These are phyloP conservation scores for Herpetomonas samuelpessoai DNA, from an alignment of 208 protist genomes.

Conservation along the genomic window DNA sequence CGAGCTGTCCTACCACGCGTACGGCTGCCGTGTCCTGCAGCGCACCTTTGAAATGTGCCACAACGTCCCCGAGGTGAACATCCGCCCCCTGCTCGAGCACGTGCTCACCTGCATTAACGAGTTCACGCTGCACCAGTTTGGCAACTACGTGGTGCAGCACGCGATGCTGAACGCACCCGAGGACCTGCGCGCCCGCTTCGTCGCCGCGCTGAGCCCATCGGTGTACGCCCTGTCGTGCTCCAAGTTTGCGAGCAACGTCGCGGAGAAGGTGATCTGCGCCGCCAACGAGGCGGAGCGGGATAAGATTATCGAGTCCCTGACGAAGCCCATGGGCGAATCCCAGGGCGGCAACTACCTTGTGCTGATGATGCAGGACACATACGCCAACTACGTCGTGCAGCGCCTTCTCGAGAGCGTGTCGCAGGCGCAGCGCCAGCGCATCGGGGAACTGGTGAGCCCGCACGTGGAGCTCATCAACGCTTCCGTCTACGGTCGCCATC, in stretches of 20 bases:
- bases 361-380: conserved; percentile 96
- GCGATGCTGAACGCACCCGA: conserved; percentile 91
- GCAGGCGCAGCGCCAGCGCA: conserved; percentile 39
- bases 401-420: conserved; percentile 89
- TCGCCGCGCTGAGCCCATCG: conserved; percentile 64
- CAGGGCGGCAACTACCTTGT: conserved; percentile 76
- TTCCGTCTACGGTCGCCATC: conserved; percentile 69
- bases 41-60: conserved; percentile 89
- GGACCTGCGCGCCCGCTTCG: conserved; percentile 75
- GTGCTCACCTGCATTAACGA: conserved; percentile 76
- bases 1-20: conserved; percentile 94
- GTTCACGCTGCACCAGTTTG: conserved; percentile 96
- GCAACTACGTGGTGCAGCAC: conserved; percentile 99
- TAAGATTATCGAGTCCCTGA: conserved; percentile 68
- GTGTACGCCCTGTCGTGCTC: conserved; percentile 89
- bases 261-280: conserved; percentile 94
- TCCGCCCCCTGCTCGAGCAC: conserved; percentile 85
- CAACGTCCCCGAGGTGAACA: conserved; percentile 38
- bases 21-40: conserved; percentile 99
- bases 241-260: conserved; percentile 98
- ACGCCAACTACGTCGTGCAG: conserved; percentile 98
- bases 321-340: conserved; percentile 22
- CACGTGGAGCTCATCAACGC: conserved; percentile 45
- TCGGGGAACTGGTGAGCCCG: conserved; percentile 50
- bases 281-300: conserved; percentile 72